Conservation (phyloP, 352 stramenopile genomes). For the Phytopythium chamaehyphon region DNA sequence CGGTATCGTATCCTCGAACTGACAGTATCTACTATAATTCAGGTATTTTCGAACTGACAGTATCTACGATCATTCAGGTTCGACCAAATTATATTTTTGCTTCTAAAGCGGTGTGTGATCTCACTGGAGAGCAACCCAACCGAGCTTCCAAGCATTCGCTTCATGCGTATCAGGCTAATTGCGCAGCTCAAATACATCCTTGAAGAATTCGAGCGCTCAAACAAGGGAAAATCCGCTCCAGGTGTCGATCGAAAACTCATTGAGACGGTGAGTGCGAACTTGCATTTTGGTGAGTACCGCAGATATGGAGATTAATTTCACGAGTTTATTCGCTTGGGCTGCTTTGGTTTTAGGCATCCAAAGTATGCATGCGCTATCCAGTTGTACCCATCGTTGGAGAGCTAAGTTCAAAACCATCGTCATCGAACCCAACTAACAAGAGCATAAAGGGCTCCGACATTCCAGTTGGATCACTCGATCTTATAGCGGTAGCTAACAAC, state of each 20-base stretch:
- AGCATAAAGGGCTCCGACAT: no score
- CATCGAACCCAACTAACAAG: neutral
- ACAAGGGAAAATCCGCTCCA: slow-evolving; percentile 17
- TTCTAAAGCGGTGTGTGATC: slow-evolving; percentile 44
- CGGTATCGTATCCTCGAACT: no score
- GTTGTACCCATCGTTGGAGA: slow-evolving; percentile 52
- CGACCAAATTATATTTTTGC: slow-evolving; percentile 52
- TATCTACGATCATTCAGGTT: no score
- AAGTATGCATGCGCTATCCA: slow-evolving; percentile 35
- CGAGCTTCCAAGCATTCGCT: slow-evolving; percentile 27
- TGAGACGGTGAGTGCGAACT: slow-evolving; percentile 49
- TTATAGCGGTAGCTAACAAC: slow-evolving; percentile 12
- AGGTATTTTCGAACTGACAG: no score
- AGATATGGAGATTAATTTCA: neutral
- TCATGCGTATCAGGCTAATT: slow-evolving; percentile 50
- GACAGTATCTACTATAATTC: no score
- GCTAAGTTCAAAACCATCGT: slow-evolving; percentile 30
- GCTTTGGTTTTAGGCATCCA: slow-evolving; percentile 21
- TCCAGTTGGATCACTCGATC: slow-evolving; percentile 5
- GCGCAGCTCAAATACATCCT: slow-evolving; percentile 48
- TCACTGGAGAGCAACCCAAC: slow-evolving; percentile 38
- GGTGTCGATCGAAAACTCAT: slow-evolving; percentile 49
- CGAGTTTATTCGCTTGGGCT: neutral
- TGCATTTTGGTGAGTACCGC: no score
- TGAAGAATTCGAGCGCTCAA: slow-evolving; percentile 22